phyloP scores from a whole-genome alignment of 345 rosid species.

The Physaria fendleri region DNA sequence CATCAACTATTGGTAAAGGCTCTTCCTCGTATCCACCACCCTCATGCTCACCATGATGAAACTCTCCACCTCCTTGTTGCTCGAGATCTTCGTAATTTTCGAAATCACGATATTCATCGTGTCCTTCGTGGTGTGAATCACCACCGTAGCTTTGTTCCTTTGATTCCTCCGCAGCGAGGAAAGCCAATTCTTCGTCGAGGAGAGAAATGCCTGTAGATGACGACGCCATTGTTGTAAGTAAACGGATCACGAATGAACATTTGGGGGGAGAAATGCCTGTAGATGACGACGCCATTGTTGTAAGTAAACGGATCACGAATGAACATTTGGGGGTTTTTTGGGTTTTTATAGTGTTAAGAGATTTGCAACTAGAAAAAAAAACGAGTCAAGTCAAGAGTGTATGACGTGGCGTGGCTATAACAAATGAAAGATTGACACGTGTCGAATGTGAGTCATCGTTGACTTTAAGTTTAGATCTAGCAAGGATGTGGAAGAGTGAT shows the following conservation, averaged over 20 bases:
- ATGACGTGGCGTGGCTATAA: constrained; percentile 9
- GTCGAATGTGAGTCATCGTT: constrained; percentile 5
- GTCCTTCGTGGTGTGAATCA: constrained; percentile 2
- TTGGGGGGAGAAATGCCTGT: constrained; percentile 9
- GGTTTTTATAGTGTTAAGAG: constrained; percentile 8
- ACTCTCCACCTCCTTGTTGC: constrained; percentile 29
- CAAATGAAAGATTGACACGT: constrained; percentile 20
- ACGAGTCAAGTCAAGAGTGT: not conserved
- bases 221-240: constrained; percentile 23
- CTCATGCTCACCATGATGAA: constrained; percentile 23
- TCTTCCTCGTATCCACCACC: constrained; percentile 25
- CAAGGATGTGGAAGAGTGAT: constrained; percentile 12
- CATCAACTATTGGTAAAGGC: constrained; percentile 18
- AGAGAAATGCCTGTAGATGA: constrained; percentile 17
- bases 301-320: no score
- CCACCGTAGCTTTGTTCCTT: constrained; percentile 7
- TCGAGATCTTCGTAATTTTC: constrained; percentile 40
- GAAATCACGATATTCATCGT: constrained; percentile 30
- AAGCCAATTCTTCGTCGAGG: constrained; percentile 56
- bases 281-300: constrained; percentile 27
- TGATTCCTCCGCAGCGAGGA: constrained; percentile 43
- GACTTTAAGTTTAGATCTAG: constrained; percentile 6
- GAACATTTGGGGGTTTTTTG: not conserved
- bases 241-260: no score
- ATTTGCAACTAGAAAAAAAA: not conserved